A percentile compares a stretch with the other conserved stretches of the same genome.
Evolutionary conservation across 2,329 filamentous ascomycete species (phyloP).

Genomic region (Xylariaceae sp.): DNA sequence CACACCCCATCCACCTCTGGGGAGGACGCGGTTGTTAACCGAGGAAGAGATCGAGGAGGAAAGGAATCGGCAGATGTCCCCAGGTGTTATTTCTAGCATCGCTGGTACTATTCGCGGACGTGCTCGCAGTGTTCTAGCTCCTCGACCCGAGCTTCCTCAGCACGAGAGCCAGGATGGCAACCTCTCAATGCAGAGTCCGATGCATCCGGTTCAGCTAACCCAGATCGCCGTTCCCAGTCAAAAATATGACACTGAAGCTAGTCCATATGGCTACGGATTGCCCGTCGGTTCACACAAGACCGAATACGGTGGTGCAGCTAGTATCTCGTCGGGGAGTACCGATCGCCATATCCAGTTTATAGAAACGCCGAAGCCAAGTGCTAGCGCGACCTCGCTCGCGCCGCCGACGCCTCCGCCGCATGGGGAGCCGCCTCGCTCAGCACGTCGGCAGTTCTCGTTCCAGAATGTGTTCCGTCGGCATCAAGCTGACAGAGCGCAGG

Average conservation of each 20-base stretch:
- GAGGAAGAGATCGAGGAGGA: constrained; percentile 66
- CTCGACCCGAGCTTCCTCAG: constrained; percentile 49
- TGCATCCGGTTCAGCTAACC: constrained; percentile 67
- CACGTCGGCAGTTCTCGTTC: constrained; percentile 88
- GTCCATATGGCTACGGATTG: constrained; percentile 56
- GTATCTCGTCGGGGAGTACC: constrained; percentile 49
- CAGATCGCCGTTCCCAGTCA: constrained; percentile 61
- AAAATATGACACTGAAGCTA: constrained; percentile 50
- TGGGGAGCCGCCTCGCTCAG: constrained; percentile 47
- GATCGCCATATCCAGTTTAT: constrained; percentile 56
- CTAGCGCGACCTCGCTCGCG: constrained; percentile 49
- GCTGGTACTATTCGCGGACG: constrained; percentile 61
- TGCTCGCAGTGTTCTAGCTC: constrained; percentile 48
- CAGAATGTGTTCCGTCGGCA: constrained; percentile 77
- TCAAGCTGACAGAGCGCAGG: constrained; percentile 45
- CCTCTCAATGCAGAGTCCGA: constrained; percentile 55
- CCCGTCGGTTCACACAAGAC: constrained; percentile 52
- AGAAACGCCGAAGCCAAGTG: constrained; percentile 48
- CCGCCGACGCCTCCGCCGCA: constrained; percentile 69
- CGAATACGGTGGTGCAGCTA: constrained; percentile 56
- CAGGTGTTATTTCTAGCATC: constrained; percentile 59
- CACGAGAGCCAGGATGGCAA: constrained; percentile 41
- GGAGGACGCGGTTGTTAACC: constrained; percentile 83
- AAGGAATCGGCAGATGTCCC: constrained; percentile 53
- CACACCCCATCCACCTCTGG: constrained; percentile 73